These are phyloP conservation scores for Leishmania guyanensis DNA, from an alignment of 208 protist species.

Conservation along the genomic window DNA sequence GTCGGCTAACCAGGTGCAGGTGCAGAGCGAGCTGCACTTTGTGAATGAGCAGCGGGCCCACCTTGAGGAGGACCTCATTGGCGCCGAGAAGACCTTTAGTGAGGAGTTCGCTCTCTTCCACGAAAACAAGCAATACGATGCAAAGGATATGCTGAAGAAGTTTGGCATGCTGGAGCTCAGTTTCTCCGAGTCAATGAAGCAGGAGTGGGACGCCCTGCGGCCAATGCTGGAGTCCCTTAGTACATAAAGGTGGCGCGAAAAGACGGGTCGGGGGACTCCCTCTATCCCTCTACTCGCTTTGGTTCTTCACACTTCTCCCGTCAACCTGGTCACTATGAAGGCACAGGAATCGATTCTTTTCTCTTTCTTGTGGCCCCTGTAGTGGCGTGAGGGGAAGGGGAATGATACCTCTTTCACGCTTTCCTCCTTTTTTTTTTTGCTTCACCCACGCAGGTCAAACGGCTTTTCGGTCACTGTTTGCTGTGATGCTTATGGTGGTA, in stretches of 20 bases:
- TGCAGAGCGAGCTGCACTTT: constrained; percentile 36
- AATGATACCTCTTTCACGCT: background rate
- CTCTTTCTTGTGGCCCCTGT: background rate
- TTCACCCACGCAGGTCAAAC: background rate
- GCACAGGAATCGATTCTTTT: background rate
- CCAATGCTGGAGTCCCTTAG: constrained; percentile 44
- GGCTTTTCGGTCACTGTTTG: background rate
- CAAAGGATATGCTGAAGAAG: constrained; percentile 71
- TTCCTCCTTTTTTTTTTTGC: background rate
- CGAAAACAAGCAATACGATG: constrained; percentile 80
- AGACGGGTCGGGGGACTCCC: background rate
- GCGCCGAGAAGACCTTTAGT: constrained; percentile 43
- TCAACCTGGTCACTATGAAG: background rate
- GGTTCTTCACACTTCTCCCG: background rate
- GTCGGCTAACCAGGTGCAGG: constrained; percentile 30
- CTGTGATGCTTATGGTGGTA: background rate
- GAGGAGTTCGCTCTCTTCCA: constrained; percentile 83
- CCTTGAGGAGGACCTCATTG: constrained; percentile 40
- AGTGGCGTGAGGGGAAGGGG: background rate
- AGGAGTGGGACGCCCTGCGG: constrained; percentile 67
- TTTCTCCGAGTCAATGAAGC: constrained; percentile 65
- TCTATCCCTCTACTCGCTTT: background rate
- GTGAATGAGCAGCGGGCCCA: constrained; percentile 37
- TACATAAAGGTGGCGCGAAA: constrained; percentile 5
- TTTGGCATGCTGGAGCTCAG: constrained; percentile 84